Evolutionary conservation across 768 basidiomycete species (phyloP).

Genomic region (Russula foetens): DNA sequence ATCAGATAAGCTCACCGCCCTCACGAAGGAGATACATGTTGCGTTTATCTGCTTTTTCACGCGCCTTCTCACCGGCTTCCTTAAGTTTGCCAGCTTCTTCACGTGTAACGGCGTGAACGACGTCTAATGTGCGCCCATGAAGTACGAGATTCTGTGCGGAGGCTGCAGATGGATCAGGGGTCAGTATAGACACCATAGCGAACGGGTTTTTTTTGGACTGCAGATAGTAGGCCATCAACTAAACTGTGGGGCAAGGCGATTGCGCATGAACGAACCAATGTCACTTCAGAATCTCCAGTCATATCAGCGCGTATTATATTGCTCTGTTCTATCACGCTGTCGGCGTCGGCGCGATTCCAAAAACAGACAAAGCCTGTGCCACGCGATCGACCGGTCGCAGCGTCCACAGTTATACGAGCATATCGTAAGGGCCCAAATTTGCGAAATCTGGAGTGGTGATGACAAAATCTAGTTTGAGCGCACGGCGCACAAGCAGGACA

Average conservation of each 20-base stretch:
- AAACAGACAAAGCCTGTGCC: constrained; percentile 97
- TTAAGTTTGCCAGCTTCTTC: constrained; percentile 83
- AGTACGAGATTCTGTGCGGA: constrained; percentile 77
- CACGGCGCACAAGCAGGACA: background rate
- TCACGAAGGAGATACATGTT: constrained; percentile 94
- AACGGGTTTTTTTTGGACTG: constrained; percentile 79
- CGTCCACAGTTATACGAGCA: constrained; percentile 83
- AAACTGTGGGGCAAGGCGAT: background rate
- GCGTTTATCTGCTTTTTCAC: constrained; percentile 89
- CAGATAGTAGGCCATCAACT: background rate
- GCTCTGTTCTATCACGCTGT: constrained; percentile 76
- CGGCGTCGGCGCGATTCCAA: constrained; percentile 89
- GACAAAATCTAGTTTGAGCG: background rate
- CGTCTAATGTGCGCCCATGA: constrained; percentile 89
- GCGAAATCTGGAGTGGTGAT: constrained; percentile 56
- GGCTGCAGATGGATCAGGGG: constrained; percentile 85
- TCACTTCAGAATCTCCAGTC: constrained; percentile 32
- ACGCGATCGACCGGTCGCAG: constrained; percentile 73
- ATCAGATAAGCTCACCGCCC: constrained; percentile 57
- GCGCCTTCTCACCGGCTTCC: constrained; percentile 75
- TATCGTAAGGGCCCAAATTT: constrained; percentile 89
- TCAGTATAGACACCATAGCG: constrained; percentile 78
- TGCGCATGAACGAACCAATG: constrained; percentile 9
- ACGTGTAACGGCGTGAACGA: constrained; percentile 82
- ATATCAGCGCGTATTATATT: constrained; percentile 62